These are phyloP conservation scores for Pouteria glomerata DNA, from an alignment of 148 eudicot genomes.

Conservation along the genomic window DNA sequence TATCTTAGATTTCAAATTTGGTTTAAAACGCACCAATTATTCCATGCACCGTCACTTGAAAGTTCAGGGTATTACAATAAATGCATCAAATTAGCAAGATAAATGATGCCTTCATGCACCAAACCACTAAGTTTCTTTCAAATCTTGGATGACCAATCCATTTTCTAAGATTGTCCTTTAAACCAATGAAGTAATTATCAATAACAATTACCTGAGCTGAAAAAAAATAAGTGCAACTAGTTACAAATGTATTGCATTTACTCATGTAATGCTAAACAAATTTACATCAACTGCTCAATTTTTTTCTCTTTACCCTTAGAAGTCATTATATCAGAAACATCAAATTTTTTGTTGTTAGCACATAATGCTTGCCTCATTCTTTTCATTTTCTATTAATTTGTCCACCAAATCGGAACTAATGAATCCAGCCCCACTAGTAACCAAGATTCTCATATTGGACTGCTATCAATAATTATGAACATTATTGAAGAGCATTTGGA, in stretches of 20 bases:
- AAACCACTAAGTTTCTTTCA: too few species aligned
- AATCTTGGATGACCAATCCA: constrained; percentile 96
- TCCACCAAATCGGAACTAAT: constrained; percentile 95
- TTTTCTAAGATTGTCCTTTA: constrained; percentile 75
- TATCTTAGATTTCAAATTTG: too few species aligned
- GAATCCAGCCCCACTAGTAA: constrained; percentile 96
- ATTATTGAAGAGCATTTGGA: constrained; percentile 3
- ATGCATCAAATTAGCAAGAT: too few species aligned
- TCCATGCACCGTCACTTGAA: too few species aligned
- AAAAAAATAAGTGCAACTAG: neutral
- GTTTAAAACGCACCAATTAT: too few species aligned
- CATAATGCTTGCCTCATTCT: constrained; percentile 60
- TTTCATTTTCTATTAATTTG: constrained; percentile 82
- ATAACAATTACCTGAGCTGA: constrained; percentile 70
- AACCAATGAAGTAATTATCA: constrained; percentile 89
- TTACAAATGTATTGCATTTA: neutral
- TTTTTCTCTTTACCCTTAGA: too few species aligned
- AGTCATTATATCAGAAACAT: neutral
- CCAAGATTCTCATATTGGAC: constrained; percentile 92
- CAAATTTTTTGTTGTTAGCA: neutral
- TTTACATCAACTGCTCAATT: neutral
- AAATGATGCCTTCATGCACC: too few species aligned
- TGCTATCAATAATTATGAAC: constrained; percentile 21
- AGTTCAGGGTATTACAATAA: too few species aligned
- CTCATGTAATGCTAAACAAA: neutral